phyloP scores from a whole-genome alignment of 2,329 filamentous ascomycete genomes.

The Basipetospora chlamydospora region DNA sequence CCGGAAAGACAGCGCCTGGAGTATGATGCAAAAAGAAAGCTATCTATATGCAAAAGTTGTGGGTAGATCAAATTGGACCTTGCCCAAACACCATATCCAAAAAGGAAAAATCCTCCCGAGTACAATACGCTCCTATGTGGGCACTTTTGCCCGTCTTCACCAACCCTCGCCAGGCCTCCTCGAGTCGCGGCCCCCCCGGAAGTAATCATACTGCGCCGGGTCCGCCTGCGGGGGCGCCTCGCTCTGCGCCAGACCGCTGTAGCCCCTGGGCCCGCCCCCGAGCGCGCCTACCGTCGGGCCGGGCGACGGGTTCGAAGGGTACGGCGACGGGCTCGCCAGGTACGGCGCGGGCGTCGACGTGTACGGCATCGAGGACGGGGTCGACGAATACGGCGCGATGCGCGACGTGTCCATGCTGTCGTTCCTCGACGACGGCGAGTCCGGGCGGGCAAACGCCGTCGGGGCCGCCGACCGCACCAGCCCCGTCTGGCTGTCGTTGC shows the following conservation, averaged over 20 bases:
- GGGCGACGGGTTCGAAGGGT: conserved; percentile 14
- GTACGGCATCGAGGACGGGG: too few relatives aligned
- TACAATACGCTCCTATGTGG: too few relatives aligned
- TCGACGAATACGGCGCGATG: conserved; percentile 8
- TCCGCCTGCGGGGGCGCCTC: conserved; percentile 29
- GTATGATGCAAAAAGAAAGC: too few relatives aligned
- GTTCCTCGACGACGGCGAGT: conserved; percentile 16
- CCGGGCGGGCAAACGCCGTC: conserved; percentile 25
- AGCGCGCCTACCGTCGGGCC: conserved; percentile 34
- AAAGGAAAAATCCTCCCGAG: too few relatives aligned
- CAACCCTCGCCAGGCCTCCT: conserved; percentile 24
- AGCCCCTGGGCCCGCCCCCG: conserved; percentile 43
- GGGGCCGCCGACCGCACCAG: conserved; percentile 38
- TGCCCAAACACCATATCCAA: too few relatives aligned
- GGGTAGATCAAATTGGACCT: too few relatives aligned
- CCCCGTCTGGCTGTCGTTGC: conserved; percentile 38
- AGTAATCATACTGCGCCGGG: conserved; percentile 42
- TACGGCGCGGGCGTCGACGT: too few relatives aligned
- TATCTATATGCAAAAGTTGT: too few relatives aligned
- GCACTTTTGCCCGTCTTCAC: too few relatives aligned
- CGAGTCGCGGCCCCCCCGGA: conserved; percentile 24
- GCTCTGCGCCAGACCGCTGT: conserved; percentile 42
- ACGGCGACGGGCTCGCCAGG: background rate
- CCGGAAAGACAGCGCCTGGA: too few relatives aligned
- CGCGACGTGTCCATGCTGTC: conserved; percentile 18